A percentile compares a stretch with the other conserved stretches of the same genome.
Conservation (phyloP, 139 green algal genomes). For the Tetraselmis chui region DNA sequence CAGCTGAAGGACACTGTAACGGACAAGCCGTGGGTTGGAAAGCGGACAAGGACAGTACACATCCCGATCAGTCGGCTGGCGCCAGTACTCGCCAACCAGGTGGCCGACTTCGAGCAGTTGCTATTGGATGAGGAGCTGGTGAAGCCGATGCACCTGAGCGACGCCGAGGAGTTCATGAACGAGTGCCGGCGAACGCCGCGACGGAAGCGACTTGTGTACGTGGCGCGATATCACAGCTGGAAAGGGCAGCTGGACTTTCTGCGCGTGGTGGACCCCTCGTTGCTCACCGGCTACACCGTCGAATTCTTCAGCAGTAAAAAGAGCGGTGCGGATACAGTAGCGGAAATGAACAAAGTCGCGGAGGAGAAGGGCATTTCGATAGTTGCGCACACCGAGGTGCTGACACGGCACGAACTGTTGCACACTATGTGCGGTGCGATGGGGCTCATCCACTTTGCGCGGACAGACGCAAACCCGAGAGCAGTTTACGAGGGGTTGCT, state of each 20-base stretch:
- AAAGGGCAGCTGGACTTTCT: background rate
- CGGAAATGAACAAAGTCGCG: background rate
- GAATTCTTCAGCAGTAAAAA: background rate
- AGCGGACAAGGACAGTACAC: background rate
- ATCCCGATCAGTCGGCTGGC: background rate
- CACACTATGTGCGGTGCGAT: background rate
- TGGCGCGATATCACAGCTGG: background rate
- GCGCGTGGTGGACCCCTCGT: background rate
- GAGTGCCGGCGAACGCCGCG: background rate
- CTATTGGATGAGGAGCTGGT: background rate
- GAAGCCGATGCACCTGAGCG: background rate
- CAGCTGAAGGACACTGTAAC: background rate
- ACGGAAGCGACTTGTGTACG: background rate
- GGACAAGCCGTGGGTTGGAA: background rate
- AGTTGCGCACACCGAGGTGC: background rate
- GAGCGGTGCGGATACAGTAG: background rate
- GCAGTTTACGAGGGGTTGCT: background rate
- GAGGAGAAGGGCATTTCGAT: background rate
- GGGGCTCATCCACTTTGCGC: background rate
- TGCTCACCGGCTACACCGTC: background rate
- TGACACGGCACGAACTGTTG: background rate
- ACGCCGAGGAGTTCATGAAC: background rate
- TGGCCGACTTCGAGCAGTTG: background rate
- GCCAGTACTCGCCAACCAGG: background rate
- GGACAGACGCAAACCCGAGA: background rate